Percentiles rank a stretch among this genome's conserved stretches.
These are phyloP conservation scores for Xylaria sp. DNA, from an alignment of 2,329 filamentous ascomycete genomes.

Conservation along the genomic window DNA sequence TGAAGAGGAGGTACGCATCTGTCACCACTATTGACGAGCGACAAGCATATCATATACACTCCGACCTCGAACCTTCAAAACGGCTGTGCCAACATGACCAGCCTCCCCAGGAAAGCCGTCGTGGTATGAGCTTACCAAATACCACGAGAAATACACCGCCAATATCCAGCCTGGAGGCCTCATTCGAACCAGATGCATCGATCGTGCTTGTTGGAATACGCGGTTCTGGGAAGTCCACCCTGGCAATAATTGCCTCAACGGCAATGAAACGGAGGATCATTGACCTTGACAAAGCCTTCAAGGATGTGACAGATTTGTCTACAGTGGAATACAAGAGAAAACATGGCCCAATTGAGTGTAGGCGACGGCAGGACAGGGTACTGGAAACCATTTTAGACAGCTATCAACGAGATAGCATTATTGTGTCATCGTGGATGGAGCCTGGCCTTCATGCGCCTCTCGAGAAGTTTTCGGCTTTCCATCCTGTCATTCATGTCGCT, in stretches of 20 bases:
- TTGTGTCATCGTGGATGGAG: conserved; percentile 79
- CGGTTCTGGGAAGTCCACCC: conserved; percentile 78
- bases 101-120: conserved; percentile 2
- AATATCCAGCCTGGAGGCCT: conserved; percentile 37
- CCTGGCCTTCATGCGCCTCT: conserved; percentile 69
- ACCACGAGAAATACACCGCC: conserved; percentile 40
- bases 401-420: conserved; percentile 70
- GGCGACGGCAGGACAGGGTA: conserved; percentile 69
- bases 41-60: conserved; percentile 26
- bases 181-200: conserved; percentile 71
- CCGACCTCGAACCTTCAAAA: conserved; percentile 25
- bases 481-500: conserved; percentile 77
- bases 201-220: conserved; percentile 78
- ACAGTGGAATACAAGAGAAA: conserved; percentile 71
- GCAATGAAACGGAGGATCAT: conserved; percentile 75
- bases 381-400: conserved; percentile 67
- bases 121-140: conserved; percentile 16
- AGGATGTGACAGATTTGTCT: conserved; percentile 69
- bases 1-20: conserved; percentile 54
- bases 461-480: conserved; percentile 68
- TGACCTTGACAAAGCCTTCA: conserved; percentile 75
- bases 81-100: conserved; percentile 15
- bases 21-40: conserved; percentile 46
- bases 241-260: conserved; percentile 79
- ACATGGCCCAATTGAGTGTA: conserved; percentile 70